Evolutionary conservation across 129 eudicot genomes (phyloP).

Genomic region (Flaveria sonorensis): DNA sequence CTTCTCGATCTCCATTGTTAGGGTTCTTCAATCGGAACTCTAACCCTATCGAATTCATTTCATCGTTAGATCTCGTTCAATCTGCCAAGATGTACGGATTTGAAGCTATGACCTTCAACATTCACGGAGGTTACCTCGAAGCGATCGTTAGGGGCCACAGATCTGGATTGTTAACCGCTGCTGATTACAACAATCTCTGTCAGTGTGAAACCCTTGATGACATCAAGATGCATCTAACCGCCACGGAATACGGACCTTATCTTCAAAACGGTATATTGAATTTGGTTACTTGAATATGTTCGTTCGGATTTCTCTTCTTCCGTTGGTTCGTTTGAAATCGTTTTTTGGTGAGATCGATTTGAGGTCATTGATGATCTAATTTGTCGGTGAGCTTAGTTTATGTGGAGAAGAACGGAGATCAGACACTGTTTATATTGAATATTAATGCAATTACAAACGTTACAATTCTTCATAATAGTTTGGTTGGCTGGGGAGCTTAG

Average conservation of each 20-base stretch:
- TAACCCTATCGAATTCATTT: background rate
- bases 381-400: background rate
- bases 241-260: conserved; percentile 93
- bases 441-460: background rate
- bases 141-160: conserved; percentile 97
- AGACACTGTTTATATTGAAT: background rate
- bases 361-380: background rate
- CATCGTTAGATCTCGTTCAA: conserved; percentile 18
- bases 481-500: conserved; percentile 17
- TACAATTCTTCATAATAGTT: background rate
- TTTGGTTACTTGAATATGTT: background rate
- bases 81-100: conserved; percentile 81
- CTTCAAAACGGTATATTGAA: conserved; percentile 79
- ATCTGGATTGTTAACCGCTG: conserved; percentile 90
- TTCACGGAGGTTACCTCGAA: conserved; percentile 92
- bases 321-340: background rate
- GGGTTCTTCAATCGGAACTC: conserved; percentile 30
- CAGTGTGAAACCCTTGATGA: conserved; percentile 98
- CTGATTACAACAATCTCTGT: conserved; percentile 96
- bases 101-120: conserved; percentile 96
- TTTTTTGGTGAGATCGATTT: background rate
- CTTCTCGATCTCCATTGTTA: conserved; percentile 28
- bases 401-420: background rate
- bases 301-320: background rate
- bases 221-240: conserved; percentile 96